Conservation (phyloP, 768 basidiomycete genomes). For the Gymnopilus junonius region DNA sequence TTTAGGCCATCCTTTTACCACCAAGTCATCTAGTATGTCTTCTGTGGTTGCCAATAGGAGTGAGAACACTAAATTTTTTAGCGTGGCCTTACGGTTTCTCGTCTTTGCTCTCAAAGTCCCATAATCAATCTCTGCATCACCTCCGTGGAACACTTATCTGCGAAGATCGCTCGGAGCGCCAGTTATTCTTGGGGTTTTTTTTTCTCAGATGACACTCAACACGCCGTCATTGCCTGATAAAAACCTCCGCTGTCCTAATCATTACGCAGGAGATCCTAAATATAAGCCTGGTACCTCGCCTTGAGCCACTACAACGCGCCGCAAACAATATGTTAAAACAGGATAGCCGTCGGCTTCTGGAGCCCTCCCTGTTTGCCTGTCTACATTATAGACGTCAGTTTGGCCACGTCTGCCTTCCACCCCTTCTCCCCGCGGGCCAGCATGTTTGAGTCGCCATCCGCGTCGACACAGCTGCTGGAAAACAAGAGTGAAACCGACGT, state of each 20-base stretch:
- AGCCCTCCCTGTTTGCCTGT: not conserved
- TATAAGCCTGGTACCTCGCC: not conserved
- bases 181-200: not conserved
- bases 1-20: not conserved
- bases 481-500: slow-evolving; percentile 2
- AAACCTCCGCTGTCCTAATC: not conserved
- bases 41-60: too few relatives aligned
- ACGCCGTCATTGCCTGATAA: not conserved
- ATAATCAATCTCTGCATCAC: too few relatives aligned
- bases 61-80: too few relatives aligned
- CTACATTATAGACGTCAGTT: not conserved
- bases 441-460: slow-evolving; percentile 3
- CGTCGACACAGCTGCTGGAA: slow-evolving; percentile 10
- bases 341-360: not conserved
- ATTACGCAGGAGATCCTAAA: not conserved
- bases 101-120: too few relatives aligned
- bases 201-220: not conserved
- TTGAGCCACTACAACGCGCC: not conserved
- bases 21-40: not conserved
- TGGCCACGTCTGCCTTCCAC: slow-evolving; percentile 1
- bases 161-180: not conserved
- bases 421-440: not conserved
- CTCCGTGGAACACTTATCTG: too few relatives aligned
- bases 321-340: not conserved
- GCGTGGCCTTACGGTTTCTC: too few relatives aligned